Percentiles rank a stretch among this genome's conserved stretches.
phyloP scores from a whole-genome alignment of 371 early-diverging fungal genomes.

The Rhizomucor pusillus region DNA sequence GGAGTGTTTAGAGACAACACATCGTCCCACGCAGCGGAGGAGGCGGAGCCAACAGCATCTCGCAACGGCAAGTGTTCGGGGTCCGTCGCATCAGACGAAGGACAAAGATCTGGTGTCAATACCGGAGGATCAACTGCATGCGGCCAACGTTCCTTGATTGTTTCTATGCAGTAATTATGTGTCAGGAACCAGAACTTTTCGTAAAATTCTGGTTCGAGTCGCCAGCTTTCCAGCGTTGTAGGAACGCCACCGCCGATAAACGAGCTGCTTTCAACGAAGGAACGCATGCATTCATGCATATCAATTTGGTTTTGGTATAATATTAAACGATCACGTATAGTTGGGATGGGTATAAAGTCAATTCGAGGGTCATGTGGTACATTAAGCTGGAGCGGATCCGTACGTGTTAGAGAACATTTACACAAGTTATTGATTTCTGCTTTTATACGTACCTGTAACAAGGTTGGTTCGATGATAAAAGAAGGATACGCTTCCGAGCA shows the following conservation, averaged over 20 bases:
- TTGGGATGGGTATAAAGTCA: conserved; percentile 54
- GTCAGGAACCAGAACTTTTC: conserved; percentile 49
- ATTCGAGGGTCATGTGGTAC: conserved; percentile 60
- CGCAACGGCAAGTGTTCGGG: too few relatives aligned
- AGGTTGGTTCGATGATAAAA: conserved; percentile 34
- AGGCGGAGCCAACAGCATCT: too few relatives aligned
- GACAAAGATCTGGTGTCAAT: too few relatives aligned
- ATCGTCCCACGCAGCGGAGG: too few relatives aligned
- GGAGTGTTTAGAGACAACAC: background rate
- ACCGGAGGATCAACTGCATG: too few relatives aligned
- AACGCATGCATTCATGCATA: conserved; percentile 52
- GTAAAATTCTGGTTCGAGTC: conserved; percentile 52
- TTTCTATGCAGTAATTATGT: conserved; percentile 32
- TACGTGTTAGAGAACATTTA: background rate
- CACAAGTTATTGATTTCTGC: background rate
- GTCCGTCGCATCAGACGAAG: too few relatives aligned
- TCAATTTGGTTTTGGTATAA: conserved; percentile 51
- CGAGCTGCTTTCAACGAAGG: conserved; percentile 39
- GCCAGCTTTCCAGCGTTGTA: conserved; percentile 51
- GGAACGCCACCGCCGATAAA: conserved; percentile 55
- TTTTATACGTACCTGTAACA: conserved; percentile 47
- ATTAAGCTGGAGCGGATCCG: conserved; percentile 17
- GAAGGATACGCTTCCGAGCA: conserved; percentile 20
- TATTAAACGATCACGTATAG: conserved; percentile 61
- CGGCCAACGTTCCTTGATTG: conserved; percentile 27